Percentiles rank a stretch among this genome's conserved stretches.
Evolutionary conservation across 2,329 filamentous ascomycete species (phyloP).

Genomic region (Trichophyton simii): DNA sequence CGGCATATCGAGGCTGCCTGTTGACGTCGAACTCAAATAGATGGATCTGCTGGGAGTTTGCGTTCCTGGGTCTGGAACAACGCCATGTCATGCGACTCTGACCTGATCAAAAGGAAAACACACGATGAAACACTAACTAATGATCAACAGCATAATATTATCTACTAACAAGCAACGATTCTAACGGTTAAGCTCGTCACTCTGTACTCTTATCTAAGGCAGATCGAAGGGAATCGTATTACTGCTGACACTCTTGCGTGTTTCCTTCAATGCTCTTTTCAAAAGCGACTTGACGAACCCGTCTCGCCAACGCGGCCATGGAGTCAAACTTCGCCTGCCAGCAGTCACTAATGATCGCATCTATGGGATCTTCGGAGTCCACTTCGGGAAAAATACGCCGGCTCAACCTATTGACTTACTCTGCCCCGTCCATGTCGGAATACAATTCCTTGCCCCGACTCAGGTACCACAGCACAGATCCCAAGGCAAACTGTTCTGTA

Average conservation of each 20-base stretch:
- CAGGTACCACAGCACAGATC: neutral
- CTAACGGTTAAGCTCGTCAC: too few species aligned
- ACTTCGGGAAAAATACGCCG: neutral
- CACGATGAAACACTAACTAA: neutral
- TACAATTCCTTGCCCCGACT: neutral
- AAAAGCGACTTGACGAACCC: neutral
- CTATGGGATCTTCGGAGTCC: neutral
- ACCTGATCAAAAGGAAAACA: neutral
- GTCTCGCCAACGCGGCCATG: neutral
- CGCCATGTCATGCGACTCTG: neutral
- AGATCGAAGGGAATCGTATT: neutral
- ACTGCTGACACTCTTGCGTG: neutral
- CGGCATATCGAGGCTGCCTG: neutral
- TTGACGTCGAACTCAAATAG: neutral
- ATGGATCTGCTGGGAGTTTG: neutral
- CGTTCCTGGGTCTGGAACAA: neutral
- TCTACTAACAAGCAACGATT: too few species aligned
- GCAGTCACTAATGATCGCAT: neutral
- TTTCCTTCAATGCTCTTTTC: conserved; percentile 2
- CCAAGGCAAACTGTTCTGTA: neutral
- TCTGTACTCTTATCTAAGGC: neutral
- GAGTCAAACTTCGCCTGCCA: neutral
- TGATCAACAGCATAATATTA: too few species aligned
- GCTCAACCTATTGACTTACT: neutral
- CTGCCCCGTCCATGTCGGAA: neutral